phyloP scores from a whole-genome alignment of 2,329 filamentous ascomycete species.

The Apiospora sp. region DNA sequence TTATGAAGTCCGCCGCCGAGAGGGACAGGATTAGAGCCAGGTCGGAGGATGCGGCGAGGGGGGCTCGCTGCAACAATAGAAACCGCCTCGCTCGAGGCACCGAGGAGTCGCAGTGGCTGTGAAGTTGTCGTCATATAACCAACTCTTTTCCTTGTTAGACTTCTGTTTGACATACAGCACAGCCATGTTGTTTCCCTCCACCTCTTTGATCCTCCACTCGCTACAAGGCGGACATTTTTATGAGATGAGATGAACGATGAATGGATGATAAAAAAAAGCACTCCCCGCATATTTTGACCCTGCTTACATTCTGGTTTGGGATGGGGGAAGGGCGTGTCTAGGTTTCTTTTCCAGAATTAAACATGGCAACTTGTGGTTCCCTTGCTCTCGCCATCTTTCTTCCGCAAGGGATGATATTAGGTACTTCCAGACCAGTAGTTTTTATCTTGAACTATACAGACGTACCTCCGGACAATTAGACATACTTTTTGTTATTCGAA shows the following conservation, averaged over 20 bases:
- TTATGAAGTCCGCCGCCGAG: constrained; percentile 16
- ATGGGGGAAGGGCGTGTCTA: background rate
- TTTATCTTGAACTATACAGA: background rate
- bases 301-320: background rate
- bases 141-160: background rate
- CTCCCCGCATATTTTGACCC: background rate
- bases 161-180: background rate
- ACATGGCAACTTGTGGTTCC: background rate
- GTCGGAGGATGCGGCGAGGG: background rate
- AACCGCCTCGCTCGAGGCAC: constrained; percentile 14
- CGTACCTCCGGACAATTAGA: background rate
- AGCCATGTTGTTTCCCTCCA: background rate
- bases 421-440: background rate
- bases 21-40: constrained; percentile 16
- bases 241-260: constrained; percentile 7
- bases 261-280: background rate
- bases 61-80: background rate
- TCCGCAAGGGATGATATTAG: background rate
- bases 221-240: background rate
- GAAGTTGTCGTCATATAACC: constrained; percentile 8
- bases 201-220: background rate
- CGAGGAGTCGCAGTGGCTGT: constrained; percentile 26
- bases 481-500: background rate
- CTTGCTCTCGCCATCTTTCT: background rate
- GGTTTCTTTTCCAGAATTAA: background rate